Evolutionary conservation across 768 basidiomycete genomes (phyloP), one percentile per base, ranked within the genome.

Genomic region (Grammothele lineata): DNA sequence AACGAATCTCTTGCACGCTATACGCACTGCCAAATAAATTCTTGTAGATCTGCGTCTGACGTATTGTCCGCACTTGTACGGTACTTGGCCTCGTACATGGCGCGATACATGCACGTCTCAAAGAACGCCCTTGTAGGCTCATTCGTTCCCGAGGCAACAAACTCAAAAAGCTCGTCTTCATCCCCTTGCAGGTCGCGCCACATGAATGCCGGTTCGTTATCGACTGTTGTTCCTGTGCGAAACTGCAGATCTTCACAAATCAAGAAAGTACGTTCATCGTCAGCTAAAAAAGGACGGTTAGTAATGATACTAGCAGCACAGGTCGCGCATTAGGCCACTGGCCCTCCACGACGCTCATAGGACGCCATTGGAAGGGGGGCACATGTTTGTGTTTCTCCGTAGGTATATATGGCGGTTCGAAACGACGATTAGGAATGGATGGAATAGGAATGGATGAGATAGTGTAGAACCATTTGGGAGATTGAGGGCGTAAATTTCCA

Each of bases 1-100:
- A n/a, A n/a, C n/a, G n/a, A n/a, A n/a, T n/a, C n/a, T n/a, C n/a
- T n/a, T n/a, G n/a, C n/a, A n/a, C n/a, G n/a, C n/a, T n/a, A 30
- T n/a, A 77, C 87, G 66, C 57, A 92, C 88, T 76, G 76, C 78
- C 84, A 87, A 18, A 87, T 80, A 59, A 97, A 90, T 59, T 89
- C 79, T 25, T 85, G 78, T 27, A 97, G 70, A 25, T 87, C 82
- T 1, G 72, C 66, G 57, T 91, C 86, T 24, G 63, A 65, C 15
- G 84, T 76, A 50, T 73, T 77, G 45, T 89, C 84, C 10, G 89
- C 87, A 56, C 78, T 80, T 41, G 57, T 71, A 57, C 75, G 83
- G 71, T 87, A 85, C 70, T 93, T 94, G 67, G 93, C 81, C 62
- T 99, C 96, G 65, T 86, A 98, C 83, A 98, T 92, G 48, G 95